Evolutionary conservation across 805 yeast genomes (phyloP).

Genomic region (Spathaspora sp.): DNA sequence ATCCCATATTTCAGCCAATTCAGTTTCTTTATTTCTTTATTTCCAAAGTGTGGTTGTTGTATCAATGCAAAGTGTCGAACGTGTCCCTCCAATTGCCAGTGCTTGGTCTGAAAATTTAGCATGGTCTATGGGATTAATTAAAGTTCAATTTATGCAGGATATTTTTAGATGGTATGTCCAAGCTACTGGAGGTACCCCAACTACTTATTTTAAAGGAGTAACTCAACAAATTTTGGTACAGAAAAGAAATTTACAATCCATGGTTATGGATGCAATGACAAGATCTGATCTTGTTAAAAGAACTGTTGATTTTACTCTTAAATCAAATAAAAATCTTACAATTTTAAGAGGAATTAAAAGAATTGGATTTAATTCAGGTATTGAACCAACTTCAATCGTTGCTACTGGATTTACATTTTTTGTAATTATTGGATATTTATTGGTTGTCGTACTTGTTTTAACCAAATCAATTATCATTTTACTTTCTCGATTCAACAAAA

Average conservation of each 20-base stretch:
- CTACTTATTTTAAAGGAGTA: conserved; percentile 58
- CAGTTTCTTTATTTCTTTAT: conserved; percentile 77
- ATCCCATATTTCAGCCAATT: conserved; percentile 81
- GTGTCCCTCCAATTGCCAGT: conserved; percentile 87
- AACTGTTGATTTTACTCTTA: conserved; percentile 32
- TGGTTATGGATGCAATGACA: conserved; percentile 7
- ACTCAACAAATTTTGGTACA: conserved; percentile 73
- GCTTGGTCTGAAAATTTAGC: conserved; percentile 91
- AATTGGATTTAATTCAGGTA: conserved; percentile 69
- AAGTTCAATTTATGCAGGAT: conserved; percentile 76
- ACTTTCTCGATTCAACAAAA: conserved; percentile 44
- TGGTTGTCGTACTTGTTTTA: conserved; percentile 57
- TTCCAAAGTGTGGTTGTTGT: conserved; percentile 87
- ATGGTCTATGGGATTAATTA: conserved; percentile 92
- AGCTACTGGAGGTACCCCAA: conserved; percentile 85
- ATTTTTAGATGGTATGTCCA: conserved; percentile 83
- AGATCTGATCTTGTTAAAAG: conserved; percentile 22
- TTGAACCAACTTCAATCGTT: conserved; percentile 81
- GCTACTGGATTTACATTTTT: conserved; percentile 87
- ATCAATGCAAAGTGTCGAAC: conserved; percentile 78
- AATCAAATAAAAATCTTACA: conserved; percentile 55
- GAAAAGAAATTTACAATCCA: conserved; percentile 42
- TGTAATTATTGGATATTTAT: conserved; percentile 68
- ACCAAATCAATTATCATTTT: conserved; percentile 51
- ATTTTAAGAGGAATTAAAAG: conserved; percentile 86